Evolutionary conservation across 192 early-diverging fungal genomes (phyloP), one percentile per base, ranked within the genome.

Genomic region (Coemansia sp.): DNA sequence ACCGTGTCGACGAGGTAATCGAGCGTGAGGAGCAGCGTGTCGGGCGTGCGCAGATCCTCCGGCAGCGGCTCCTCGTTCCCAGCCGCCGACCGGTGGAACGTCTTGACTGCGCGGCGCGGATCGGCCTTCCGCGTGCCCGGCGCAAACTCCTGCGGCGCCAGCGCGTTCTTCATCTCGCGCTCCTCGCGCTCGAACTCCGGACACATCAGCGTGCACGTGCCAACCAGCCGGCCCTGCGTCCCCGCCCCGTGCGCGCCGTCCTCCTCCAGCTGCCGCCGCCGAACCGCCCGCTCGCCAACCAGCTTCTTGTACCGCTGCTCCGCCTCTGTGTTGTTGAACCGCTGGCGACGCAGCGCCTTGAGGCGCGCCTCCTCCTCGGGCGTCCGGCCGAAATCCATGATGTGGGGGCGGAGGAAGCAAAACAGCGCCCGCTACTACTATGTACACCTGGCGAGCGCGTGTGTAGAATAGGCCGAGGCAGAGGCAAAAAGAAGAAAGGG

Each of bases 141-240:
- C n/a, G 82, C 69, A 64, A 88, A 41, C 73, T 98, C 94, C 62
- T 93, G 88, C 26, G 73, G 67, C 59, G 89, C 88, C 41, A 96
- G 64, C 46, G 77, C 85, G 62, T 92, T 88, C 52, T 92, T 90
- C 52, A 87, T 86, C 58, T 94, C 91, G 36, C 95, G 85, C 63
- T 96, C 94, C 54, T 92, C 83, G 15, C 92, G 84, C 77, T 98
- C 95, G 69, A 88, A 95, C 67, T 88, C 88, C 0, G 95, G 92
- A 75, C 94, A 95, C 94, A 96, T 98, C 32, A 90, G 88, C 67
- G 74, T 67, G 60, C 95, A 98, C 2, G 92, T 91, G 11, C 92
- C 94, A 16, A 88, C 74, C 57, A 98, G 55, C 41, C 71, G 32
- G 66, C 6, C 39, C n/a, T 1, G 94, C 94, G 36, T 93, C 88